Evolutionary conservation across 345 rosid genomes (phyloP).

Genomic region (Anastatica hierochuntica): DNA sequence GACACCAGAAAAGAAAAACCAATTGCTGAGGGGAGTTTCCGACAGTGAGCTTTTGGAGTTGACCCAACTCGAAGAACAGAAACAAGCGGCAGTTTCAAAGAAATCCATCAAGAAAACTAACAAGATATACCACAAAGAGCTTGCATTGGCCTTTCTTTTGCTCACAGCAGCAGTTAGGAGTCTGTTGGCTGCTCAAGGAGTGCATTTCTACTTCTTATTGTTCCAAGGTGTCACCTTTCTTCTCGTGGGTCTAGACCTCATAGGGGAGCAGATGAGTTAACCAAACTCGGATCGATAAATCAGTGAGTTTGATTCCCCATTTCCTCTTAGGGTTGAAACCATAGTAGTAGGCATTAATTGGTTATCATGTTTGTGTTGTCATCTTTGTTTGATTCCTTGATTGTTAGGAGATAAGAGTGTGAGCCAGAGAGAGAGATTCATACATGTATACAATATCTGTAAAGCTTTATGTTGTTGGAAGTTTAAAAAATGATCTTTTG

Average conservation of each 20-base stretch:
- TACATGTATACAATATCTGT: constrained; percentile 26
- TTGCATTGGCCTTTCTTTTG: constrained; percentile 56
- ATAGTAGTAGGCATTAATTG: constrained; percentile 26
- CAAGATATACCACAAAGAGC: constrained; percentile 66
- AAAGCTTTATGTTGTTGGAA: constrained; percentile 28
- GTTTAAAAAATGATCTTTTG: constrained; percentile 9
- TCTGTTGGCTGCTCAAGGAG: constrained; percentile 77
- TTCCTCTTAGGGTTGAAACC: constrained; percentile 16
- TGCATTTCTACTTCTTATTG: constrained; percentile 79
- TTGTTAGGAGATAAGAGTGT: constrained; percentile 17
- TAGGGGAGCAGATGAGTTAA: constrained; percentile 61
- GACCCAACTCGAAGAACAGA: constrained; percentile 46
- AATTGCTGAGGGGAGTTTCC: constrained; percentile 41
- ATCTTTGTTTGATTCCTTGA: constrained; percentile 16
- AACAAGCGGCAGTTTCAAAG: constrained; percentile 29
- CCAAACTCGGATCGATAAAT: constrained; percentile 10
- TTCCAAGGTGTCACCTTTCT: constrained; percentile 82
- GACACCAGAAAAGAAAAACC: constrained; percentile 48
- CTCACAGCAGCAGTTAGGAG: constrained; percentile 65
- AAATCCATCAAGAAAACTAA: constrained; percentile 33
- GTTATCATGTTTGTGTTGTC: constrained; percentile 17
- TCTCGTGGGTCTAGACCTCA: constrained; percentile 79
- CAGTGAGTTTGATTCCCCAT: constrained; percentile 13
- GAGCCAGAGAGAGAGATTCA: constrained; percentile 24
- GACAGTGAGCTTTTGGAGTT: constrained; percentile 41